These are phyloP conservation scores for Phytophthora hibernalis DNA, from an alignment of 352 stramenopile genomes.

Conservation along the genomic window DNA sequence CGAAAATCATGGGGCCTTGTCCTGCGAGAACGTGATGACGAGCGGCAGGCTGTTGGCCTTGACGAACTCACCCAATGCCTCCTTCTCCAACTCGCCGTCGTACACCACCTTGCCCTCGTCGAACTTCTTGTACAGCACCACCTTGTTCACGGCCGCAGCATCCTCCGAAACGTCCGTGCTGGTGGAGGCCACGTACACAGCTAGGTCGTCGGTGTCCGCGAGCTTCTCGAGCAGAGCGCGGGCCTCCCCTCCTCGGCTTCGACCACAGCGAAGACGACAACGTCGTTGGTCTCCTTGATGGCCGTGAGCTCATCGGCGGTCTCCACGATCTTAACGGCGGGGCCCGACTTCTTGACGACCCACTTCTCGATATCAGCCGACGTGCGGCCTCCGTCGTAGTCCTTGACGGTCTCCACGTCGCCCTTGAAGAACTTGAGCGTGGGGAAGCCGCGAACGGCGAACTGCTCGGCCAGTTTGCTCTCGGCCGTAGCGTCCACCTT, in stretches of 20 bases:
- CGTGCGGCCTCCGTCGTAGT: conserved; percentile 89
- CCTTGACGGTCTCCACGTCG: conserved; percentile 80
- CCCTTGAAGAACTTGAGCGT: conserved; percentile 95
- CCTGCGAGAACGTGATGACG: conserved; percentile 91
- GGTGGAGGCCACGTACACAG: conserved; percentile 80
- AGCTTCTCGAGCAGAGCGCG: conserved; percentile 82
- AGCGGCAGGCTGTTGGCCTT: conserved; percentile 86
- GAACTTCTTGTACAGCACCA: conserved; percentile 91
- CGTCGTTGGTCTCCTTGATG: conserved; percentile 86
- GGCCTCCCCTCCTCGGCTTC: conserved; percentile 79
- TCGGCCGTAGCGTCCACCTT: conserved; percentile 91
- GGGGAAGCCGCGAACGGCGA: conserved; percentile 88
- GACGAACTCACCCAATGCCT: conserved; percentile 72
- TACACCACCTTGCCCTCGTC: conserved; percentile 85
- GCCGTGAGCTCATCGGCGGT: conserved; percentile 72
- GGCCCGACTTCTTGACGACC: conserved; percentile 93
- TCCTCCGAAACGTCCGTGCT: conserved; percentile 69
- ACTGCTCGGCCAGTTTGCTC: conserved; percentile 83
- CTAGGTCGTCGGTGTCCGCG: conserved; percentile 73
- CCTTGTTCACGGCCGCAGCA: conserved; percentile 57
- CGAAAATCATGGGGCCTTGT: conserved; percentile 93
- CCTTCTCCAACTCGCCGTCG: conserved; percentile 77
- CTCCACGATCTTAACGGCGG: conserved; percentile 84
- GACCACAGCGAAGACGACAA: conserved; percentile 87
- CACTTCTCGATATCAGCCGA: conserved; percentile 90